A percentile compares a stretch with the other conserved stretches of the same genome.
Evolutionary conservation across 2,329 filamentous ascomycete genomes (phyloP).

Genomic region (Arthroderma sp.): DNA sequence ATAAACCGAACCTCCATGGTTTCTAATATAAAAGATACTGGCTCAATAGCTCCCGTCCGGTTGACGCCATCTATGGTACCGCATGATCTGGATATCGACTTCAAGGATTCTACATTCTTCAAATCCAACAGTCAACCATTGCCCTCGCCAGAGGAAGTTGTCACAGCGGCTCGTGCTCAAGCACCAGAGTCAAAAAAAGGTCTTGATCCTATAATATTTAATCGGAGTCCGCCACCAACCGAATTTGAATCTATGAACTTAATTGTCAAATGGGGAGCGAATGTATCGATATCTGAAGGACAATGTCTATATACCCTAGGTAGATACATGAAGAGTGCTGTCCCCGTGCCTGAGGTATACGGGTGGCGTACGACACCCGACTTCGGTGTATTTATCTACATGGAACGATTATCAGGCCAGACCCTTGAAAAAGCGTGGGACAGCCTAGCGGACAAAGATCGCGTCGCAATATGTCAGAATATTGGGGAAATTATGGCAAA

Average conservation of each 20-base stretch:
- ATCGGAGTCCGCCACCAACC: conserved; percentile 10
- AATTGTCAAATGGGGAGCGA: conserved; percentile 22
- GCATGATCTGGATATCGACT: background rate
- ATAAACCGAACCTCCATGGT: too few species aligned
- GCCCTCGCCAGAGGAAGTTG: conserved; percentile 1
- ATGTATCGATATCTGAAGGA: conserved; percentile 17
- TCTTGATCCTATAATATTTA: background rate
- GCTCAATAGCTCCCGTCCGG: background rate
- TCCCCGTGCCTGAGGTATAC: conserved; percentile 27
- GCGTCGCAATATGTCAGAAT: conserved; percentile 9
- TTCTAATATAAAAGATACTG: background rate
- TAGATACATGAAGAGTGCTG: conserved; percentile 10
- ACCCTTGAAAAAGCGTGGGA: conserved; percentile 19
- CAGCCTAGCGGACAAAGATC: conserved; percentile 9
- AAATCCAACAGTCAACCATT: background rate
- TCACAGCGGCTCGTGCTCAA: background rate
- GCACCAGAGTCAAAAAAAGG: background rate
- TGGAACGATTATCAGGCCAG: conserved; percentile 19
- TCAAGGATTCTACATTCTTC: conserved; percentile 3
- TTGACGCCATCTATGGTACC: conserved; percentile 1
- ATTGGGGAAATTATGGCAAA: conserved; percentile 12
- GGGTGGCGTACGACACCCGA: conserved; percentile 18
- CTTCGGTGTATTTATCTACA: conserved; percentile 20
- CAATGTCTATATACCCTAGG: conserved; percentile 19
- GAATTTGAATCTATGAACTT: conserved; percentile 19